Base-by-base conservation (phyloP, 345 rosid species). In the Moricandia moricandioides region DNA sequence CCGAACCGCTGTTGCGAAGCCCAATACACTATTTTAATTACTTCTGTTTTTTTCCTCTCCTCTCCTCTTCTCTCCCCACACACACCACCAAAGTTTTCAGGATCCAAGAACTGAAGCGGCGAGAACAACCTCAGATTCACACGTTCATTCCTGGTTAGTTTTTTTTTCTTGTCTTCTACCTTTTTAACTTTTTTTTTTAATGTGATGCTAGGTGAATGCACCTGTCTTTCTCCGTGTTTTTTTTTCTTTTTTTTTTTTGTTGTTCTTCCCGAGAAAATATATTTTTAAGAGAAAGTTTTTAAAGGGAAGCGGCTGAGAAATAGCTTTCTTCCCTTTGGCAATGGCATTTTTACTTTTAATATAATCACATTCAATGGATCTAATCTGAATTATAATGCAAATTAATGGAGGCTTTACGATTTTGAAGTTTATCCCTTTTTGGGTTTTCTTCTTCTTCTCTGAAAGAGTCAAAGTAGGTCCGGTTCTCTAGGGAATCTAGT, bases 91-190 rank as follows among this genome's bases (percentile, higher is more conserved):
- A 45, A 45, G 14, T 7, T 47, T 24, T 14, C 55, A 52, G 16
- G 67, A 67, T 45, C 60, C 27, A 43, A 74, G 8, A 58, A 43
- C 17, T 5, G 11, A 67, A 67, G 60, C 30, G 59, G 4, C 65
- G 60, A 21, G 51, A 73, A 64, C 17, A 45, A 45, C 52, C 52
- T n/a, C 52, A 54, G 2, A 45, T n/a, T 45, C 52, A n/a, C 52
- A 45, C 52, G 17, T 64, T 54, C 30, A 67, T 31, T 66, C 37
- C 49, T 12, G 78, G 72, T 66, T 58, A 59, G 78, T 74, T 18
- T 65, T 21, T 21, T 21, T 21, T 5, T 40, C 27, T 3, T 26
- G 8, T 1, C 8, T 18, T 33, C 39, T 11, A 16, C 8, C 17
- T n/a, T 18, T n/a, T n/a, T n/a, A n/a, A n/a, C n/a, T n/a, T n/a